Evolutionary conservation across 192 early-diverging fungal species (phyloP), one percentile per base, ranked within the genome.

Genomic region (Linnemannia elongata): DNA sequence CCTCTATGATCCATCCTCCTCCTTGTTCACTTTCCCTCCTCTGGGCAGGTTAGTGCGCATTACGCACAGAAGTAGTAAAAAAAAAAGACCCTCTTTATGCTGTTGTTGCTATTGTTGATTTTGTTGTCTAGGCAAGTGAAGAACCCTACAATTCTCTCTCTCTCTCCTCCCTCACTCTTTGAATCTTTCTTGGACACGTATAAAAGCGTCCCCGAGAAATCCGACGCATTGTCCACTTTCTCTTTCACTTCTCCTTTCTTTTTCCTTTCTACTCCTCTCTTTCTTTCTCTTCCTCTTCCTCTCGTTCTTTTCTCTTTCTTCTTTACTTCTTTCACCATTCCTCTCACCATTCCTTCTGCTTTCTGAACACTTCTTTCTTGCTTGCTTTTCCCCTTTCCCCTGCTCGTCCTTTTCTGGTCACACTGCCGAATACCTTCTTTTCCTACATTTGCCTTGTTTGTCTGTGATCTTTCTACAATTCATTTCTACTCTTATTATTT

Each of bases 221-320:
- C 60, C 44, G 45, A 47, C 72, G 72, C 72, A 33, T 76, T 76
- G 33, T 30, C 39, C 55, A 55, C 75, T 60, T 15, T 41, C 55
- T 44, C 20, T 45, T 10, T 24, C 10, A 24, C 38, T 7, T 44
- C 44, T 24, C 45, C 10, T 17, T 68, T 6, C 44, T 45, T 13
- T 45, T 42, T 22, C 12, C 30, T 30, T 30, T 13, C 41, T 63
- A 1, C 1, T 55, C 39, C n/a, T 73, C 6, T 22, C 30, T 57
- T n/a, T 33, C 12, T 27, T 27, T 8, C 10, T 41, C 24, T 72
- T 38, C 6, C 12, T 49, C 68, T 39, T 78, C 36, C 45, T 30
- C 68, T 45, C 27, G 27, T 30, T 41, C 71, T 47, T 63, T 38
- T 76, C 38, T 27, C 30, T 63, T 63, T 22, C 38, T 57, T 63